Evolutionary conservation across 2,329 filamentous ascomycete genomes (phyloP).

Genomic region (Penicillium sp.): DNA sequence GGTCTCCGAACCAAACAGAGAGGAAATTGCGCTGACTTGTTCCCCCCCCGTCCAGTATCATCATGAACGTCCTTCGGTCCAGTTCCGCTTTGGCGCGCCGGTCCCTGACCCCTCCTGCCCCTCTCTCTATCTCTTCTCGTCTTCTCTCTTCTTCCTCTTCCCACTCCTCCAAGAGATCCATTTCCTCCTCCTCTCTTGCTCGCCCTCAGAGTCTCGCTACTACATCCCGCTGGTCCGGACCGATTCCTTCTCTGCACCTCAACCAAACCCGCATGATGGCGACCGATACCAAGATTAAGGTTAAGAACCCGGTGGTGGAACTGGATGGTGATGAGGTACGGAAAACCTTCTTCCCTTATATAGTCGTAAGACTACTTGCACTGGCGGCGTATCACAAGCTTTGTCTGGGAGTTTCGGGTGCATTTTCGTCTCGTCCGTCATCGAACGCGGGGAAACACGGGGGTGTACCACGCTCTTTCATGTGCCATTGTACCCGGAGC

Average conservation of each 20-base stretch:
- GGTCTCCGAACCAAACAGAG: slow-evolving; percentile 22
- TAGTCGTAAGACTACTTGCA: slow-evolving; percentile 13
- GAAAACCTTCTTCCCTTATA: slow-evolving; percentile 14
- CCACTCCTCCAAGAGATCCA: slow-evolving; percentile 25
- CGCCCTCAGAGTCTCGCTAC: slow-evolving; percentile 20
- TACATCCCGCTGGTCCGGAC: slow-evolving; percentile 32
- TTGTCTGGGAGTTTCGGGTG: slow-evolving; percentile 12
- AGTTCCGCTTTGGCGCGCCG: slow-evolving; percentile 41
- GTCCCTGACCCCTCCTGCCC: slow-evolving; percentile 29
- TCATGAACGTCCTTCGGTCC: slow-evolving; percentile 38
- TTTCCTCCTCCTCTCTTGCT: slow-evolving; percentile 25
- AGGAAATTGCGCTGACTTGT: slow-evolving; percentile 18
- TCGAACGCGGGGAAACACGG: slow-evolving; percentile 35
- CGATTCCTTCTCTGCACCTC: slow-evolving; percentile 27
- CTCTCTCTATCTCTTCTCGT: slow-evolving; percentile 31
- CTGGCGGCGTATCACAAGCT: slow-evolving; percentile 20
- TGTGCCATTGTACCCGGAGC: slow-evolving; percentile 22
- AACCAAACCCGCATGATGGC: slow-evolving; percentile 48
- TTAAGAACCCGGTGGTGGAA: slow-evolving; percentile 98
- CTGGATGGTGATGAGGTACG: slow-evolving; percentile 74
- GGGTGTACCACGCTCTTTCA: slow-evolving; percentile 9
- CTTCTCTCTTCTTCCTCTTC: slow-evolving; percentile 30
- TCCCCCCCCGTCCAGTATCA: not conserved
- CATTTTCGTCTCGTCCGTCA: slow-evolving; percentile 28
- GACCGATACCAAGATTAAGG: slow-evolving; percentile 81